Percentiles rank a stretch among this genome's conserved stretches.
Conservation (phyloP, 2,329 filamentous ascomycete species). For the Botrytis tulipae region DNA sequence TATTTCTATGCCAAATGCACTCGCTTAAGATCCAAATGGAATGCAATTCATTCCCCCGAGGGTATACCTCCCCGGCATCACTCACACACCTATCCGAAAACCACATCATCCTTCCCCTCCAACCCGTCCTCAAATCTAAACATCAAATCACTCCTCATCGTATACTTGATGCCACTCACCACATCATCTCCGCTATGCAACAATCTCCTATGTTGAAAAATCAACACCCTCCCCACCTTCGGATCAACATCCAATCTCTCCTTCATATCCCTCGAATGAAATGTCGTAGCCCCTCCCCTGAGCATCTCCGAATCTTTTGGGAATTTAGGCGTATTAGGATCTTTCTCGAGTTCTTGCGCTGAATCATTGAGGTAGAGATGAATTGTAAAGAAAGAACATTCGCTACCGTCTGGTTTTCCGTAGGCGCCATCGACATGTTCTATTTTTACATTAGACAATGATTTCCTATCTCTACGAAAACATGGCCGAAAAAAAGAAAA, state of each 20-base stretch:
- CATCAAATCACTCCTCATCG: constrained; percentile 55
- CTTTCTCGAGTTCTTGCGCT: constrained; percentile 42
- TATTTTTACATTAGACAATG: neutral
- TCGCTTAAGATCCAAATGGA: neutral
- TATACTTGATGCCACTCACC: constrained; percentile 52
- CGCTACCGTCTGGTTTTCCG: constrained; percentile 34
- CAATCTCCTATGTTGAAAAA: constrained; percentile 56
- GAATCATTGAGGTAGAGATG: constrained; percentile 57
- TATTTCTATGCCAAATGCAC: neutral
- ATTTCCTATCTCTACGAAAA: too few species aligned
- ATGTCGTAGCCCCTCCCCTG: constrained; percentile 51
- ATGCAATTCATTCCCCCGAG: neutral
- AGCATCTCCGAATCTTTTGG: neutral
- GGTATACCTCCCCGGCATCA: neutral
- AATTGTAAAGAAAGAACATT: constrained; percentile 48
- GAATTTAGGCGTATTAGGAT: neutral
- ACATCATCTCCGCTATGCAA: constrained; percentile 56
- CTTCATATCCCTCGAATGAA: constrained; percentile 47
- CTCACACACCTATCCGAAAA: neutral
- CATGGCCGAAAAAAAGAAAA: too few species aligned
- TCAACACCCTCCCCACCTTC: constrained; percentile 55
- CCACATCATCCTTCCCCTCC: constrained; percentile 7
- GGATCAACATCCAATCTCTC: constrained; percentile 53
- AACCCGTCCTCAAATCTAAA: constrained; percentile 40
- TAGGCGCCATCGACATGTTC: constrained; percentile 49